These are phyloP conservation scores for Skeletonema tropicum DNA, from an alignment of 108 stramenopile species.

Conservation along the genomic window DNA sequence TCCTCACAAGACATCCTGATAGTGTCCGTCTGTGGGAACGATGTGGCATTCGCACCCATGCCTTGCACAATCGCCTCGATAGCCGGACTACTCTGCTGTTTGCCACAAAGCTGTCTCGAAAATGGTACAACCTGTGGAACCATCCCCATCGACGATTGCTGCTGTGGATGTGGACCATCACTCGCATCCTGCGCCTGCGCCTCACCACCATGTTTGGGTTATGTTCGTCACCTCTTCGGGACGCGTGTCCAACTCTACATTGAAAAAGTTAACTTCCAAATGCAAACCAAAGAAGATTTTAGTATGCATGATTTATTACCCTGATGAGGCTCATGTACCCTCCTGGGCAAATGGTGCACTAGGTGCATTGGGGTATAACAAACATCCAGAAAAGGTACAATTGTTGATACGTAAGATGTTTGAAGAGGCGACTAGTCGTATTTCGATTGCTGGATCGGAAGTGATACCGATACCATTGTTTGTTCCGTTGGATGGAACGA, in stretches of 20 bases:
- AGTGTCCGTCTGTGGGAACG: conserved; percentile 88
- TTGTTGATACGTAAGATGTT: conserved; percentile 71
- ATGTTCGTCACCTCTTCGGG: conserved; percentile 83
- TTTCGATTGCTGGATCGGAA: conserved; percentile 64
- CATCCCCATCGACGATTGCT: conserved; percentile 64
- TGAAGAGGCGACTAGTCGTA: conserved; percentile 72
- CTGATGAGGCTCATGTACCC: conserved; percentile 69
- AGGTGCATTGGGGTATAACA: conserved; percentile 76
- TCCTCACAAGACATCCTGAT: conserved; percentile 70
- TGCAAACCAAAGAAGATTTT: conserved; percentile 81
- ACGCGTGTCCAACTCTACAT: conserved; percentile 80
- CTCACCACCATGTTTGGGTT: conserved; percentile 65
- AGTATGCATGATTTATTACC: conserved; percentile 92
- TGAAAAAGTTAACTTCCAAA: conserved; percentile 63
- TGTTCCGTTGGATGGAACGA: conserved; percentile 78
- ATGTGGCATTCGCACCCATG: conserved; percentile 78
- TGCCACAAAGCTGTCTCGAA: conserved; percentile 63
- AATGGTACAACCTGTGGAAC: conserved; percentile 45
- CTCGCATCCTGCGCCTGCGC: conserved; percentile 53
- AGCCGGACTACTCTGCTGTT: conserved; percentile 51
- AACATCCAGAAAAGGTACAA: conserved; percentile 72
- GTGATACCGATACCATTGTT: conserved; percentile 86
- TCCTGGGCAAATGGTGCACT: conserved; percentile 88
- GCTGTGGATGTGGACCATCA: conserved; percentile 82
- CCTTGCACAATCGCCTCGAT: conserved; percentile 77